These are phyloP conservation scores for Luffa acutangula DNA, from an alignment of 306 rosid species.

Conservation along the genomic window DNA sequence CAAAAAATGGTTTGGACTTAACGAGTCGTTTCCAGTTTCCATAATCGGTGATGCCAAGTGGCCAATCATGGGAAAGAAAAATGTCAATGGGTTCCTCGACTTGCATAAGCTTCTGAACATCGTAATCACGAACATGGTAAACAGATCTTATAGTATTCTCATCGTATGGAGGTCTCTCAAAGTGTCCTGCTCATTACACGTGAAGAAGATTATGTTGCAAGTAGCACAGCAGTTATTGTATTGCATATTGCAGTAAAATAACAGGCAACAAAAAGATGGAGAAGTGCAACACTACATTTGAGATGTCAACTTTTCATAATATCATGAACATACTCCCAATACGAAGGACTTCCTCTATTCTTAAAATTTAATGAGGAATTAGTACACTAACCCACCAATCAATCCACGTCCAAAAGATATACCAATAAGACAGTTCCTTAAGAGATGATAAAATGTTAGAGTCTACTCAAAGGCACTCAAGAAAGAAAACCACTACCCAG, in stretches of 20 bases:
- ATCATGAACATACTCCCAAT: neutral
- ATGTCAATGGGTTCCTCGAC: slow-evolving; percentile 72
- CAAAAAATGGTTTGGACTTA: slow-evolving; percentile 37
- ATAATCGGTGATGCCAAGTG: slow-evolving; percentile 68
- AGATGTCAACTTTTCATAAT: neutral
- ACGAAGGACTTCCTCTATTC: neutral
- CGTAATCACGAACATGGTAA: slow-evolving; percentile 90
- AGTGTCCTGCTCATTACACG: slow-evolving; percentile 50
- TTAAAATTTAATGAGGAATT: neutral
- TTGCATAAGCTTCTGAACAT: slow-evolving; percentile 68
- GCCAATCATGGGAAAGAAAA: slow-evolving; percentile 98
- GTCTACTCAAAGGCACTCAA: neutral
- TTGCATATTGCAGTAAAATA: neutral
- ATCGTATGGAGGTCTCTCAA: slow-evolving; percentile 91
- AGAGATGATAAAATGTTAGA: neutral
- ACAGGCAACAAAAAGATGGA: neutral
- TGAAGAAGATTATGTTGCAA: neutral
- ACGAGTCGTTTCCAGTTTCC: slow-evolving; percentile 72
- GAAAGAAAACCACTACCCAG: neutral
- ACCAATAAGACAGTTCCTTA: neutral
- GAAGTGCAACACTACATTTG: neutral
- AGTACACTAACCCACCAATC: neutral
- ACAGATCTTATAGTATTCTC: slow-evolving; percentile 53
- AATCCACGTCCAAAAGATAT: neutral
- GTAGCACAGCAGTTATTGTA: neutral